Conservation (phyloP, 2,329 filamentous ascomycete species). For the Hymenoscyphus albidus region DNA sequence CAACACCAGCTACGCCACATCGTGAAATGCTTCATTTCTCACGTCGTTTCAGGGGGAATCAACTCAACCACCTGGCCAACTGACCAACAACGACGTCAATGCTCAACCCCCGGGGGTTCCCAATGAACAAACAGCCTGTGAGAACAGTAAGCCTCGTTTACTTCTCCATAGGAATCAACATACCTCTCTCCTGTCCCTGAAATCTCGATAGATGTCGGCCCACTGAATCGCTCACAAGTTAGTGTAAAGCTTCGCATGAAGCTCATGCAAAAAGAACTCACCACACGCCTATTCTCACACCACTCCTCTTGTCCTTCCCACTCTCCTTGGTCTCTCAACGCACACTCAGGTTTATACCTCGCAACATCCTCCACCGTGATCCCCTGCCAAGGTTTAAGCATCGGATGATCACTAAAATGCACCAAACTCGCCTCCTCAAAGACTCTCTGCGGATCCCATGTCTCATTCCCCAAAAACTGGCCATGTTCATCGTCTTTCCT, state of each 20-base stretch:
- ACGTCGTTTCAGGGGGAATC: background rate
- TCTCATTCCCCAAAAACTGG: conserved; percentile 45
- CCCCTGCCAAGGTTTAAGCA: conserved; percentile 12
- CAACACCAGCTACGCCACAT: background rate
- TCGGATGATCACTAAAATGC: conserved; percentile 12
- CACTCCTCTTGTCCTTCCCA: conserved; percentile 5
- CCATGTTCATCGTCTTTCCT: conserved; percentile 42
- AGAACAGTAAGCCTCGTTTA: background rate
- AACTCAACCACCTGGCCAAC: background rate
- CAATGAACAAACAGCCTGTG: conserved; percentile 1
- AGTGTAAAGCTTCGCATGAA: background rate
- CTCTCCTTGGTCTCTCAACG: background rate
- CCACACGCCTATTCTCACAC: conserved; percentile 6
- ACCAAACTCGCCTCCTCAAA: conserved; percentile 8
- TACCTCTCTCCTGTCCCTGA: conserved; percentile 4
- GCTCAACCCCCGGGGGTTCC: background rate
- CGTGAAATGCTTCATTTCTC: background rate
- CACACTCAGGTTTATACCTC: conserved; percentile 6
- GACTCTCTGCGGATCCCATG: conserved; percentile 33
- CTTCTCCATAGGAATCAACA: background rate
- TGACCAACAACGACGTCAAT: background rate
- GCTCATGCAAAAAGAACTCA: background rate
- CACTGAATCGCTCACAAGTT: background rate
- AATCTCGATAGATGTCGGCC: conserved; percentile 2
- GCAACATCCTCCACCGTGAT: conserved; percentile 7